Percentiles rank a stretch among this genome's conserved stretches.
phyloP scores from a whole-genome alignment of 257 asterid genomes.

The Asclepias syriaca region DNA sequence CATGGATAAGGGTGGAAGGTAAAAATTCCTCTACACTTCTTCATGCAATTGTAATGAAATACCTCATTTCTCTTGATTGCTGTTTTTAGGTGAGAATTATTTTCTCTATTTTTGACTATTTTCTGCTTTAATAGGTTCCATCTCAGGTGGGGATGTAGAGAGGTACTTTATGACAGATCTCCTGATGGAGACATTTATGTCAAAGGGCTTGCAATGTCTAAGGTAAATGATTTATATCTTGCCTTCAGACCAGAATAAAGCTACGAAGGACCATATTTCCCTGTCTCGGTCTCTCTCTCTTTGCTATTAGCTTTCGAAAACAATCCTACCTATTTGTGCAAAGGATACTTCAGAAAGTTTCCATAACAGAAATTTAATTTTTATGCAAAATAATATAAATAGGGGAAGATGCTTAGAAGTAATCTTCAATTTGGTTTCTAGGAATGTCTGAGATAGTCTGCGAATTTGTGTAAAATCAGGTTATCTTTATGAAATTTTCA shows the following conservation, averaged over 20 bases:
- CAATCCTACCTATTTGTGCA: background rate
- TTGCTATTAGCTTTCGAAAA: background rate
- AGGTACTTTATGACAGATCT: conserved; percentile 65
- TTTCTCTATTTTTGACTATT: conserved; percentile 1
- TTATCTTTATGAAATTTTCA: background rate
- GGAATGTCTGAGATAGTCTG: background rate
- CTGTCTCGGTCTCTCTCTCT: background rate
- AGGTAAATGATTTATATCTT: conserved; percentile 40
- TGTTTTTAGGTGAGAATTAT: background rate
- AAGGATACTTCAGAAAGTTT: background rate
- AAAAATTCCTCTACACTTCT: background rate
- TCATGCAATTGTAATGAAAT: background rate
- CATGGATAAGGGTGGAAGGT: conserved; percentile 92
- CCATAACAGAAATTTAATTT: background rate
- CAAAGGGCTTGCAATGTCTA: conserved; percentile 87
- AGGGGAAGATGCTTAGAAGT: background rate
- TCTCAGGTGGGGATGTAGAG: conserved; percentile 99
- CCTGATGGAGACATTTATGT: conserved; percentile 69
- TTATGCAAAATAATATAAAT: background rate
- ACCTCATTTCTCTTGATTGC: background rate
- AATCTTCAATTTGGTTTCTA: background rate
- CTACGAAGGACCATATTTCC: background rate
- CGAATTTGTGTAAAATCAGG: background rate
- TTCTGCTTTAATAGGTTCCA: conserved; percentile 63
- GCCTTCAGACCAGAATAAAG: background rate